These are phyloP conservation scores for Geotrichum restrictum DNA, from an alignment of 1,139 yeast species.

Conservation along the genomic window DNA sequence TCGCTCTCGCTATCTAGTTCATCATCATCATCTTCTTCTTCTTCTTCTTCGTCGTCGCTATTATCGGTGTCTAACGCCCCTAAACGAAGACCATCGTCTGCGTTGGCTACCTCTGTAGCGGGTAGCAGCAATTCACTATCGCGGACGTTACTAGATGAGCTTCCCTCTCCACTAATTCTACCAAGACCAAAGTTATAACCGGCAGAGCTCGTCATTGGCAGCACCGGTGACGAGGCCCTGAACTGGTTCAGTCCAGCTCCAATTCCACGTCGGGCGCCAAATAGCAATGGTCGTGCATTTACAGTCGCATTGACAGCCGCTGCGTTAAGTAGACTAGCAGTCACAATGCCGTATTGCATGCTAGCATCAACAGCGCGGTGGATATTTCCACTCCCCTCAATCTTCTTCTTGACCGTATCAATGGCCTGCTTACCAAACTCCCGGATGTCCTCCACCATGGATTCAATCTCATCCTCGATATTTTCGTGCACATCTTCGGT, in stretches of 20 bases:
- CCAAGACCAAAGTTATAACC: too few species aligned
- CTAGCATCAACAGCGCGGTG: constrained; percentile 11
- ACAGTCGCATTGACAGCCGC: constrained; percentile 19
- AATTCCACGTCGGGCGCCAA: constrained; percentile 2
- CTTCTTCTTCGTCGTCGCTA: constrained; percentile 6
- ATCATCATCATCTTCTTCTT: constrained; percentile 12
- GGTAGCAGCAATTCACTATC: too few species aligned
- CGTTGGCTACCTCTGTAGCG: too few species aligned
- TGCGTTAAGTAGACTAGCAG: constrained; percentile 17
- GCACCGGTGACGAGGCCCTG: not conserved
- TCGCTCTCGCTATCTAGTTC: not conserved
- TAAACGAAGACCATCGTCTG: constrained; percentile 8
- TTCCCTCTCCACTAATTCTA: too few species aligned
- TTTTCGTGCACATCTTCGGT: not conserved
- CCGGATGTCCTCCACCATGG: constrained; percentile 18
- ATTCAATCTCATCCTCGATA: constrained; percentile 18
- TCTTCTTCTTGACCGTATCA: constrained; percentile 3
- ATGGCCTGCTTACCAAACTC: constrained; percentile 15
- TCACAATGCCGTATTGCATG: constrained; percentile 17
- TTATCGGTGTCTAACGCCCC: constrained; percentile 18
- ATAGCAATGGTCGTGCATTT: constrained; percentile 7
- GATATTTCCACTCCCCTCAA: not conserved
- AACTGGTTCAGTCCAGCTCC: constrained; percentile 3
- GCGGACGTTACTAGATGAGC: too few species aligned
- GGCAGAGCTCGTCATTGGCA: not conserved